Conservation (phyloP, 1,284 basidiomycete species). For the Ceratobasidium sp. region DNA sequence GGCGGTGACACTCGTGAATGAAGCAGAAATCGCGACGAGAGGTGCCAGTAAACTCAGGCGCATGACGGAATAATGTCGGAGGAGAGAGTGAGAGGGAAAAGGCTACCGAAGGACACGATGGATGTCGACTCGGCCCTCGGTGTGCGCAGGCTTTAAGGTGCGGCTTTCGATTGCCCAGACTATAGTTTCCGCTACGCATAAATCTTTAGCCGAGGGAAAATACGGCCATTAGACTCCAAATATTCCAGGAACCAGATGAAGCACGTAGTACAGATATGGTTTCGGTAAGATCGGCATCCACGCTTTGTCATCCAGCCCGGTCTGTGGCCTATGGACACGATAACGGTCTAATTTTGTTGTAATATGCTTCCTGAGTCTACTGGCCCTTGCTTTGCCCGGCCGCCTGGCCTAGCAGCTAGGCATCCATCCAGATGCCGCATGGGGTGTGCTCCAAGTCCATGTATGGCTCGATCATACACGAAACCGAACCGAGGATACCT, state of each 20-base stretch:
- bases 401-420: neutral
- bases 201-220: constrained; percentile 3
- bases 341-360: too few species aligned
- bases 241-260: constrained; percentile 19
- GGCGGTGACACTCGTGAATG: neutral
- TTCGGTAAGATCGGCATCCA: neutral
- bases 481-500: neutral
- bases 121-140: neutral
- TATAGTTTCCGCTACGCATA: neutral
- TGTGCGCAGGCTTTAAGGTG: constrained; percentile 1
- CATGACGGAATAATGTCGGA: neutral
- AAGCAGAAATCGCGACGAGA: neutral
- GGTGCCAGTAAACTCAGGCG: neutral
- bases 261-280: neutral
- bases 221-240: neutral
- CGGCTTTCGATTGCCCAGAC: neutral
- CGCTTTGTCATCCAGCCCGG: neutral
- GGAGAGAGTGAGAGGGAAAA: neutral
- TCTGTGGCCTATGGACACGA: neutral
- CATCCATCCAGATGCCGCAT: neutral
- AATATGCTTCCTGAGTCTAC: neutral
- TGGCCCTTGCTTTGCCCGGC: neutral
- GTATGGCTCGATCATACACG: neutral
- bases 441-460: neutral
- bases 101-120: constrained; percentile 19